A percentile compares a stretch with the other conserved stretches of the same genome.
phyloP scores from a whole-genome alignment of 2,329 filamentous ascomycete genomes.

The Allantophomopsis cytisporea region DNA sequence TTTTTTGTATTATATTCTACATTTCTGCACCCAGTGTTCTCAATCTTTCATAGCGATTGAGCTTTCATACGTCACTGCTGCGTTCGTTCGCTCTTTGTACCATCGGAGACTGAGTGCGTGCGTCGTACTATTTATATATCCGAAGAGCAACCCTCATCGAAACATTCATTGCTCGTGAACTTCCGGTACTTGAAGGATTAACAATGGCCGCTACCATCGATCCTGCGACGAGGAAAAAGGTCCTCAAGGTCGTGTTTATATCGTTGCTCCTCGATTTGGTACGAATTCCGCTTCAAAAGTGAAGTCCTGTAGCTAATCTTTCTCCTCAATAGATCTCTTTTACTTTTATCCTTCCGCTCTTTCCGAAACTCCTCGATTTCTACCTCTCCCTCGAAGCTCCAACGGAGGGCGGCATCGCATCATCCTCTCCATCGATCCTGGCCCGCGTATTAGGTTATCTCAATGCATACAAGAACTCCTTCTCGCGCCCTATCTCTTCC shows the following conservation, averaged over 20 bases:
- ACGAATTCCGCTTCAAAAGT: conserved; percentile 18
- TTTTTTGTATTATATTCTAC: no score
- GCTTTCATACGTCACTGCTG: no score
- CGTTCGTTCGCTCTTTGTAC: no score
- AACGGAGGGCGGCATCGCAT: conserved; percentile 18
- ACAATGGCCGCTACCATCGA: conserved; percentile 26
- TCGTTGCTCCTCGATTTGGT: conserved; percentile 86
- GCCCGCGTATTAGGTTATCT: conserved; percentile 69
- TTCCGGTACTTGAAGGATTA: not conserved
- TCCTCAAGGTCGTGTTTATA: conserved; percentile 76
- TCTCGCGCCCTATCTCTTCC: conserved; percentile 84
- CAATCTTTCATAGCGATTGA: no score
- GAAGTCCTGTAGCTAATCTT: conserved; percentile 3
- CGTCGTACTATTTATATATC: no score
- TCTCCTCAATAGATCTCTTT: conserved; percentile 70
- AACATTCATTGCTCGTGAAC: no score
- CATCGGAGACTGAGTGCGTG: no score
- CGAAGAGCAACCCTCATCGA: no score
- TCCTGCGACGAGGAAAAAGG: conserved; percentile 54
- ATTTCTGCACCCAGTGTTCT: no score
- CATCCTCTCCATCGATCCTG: conserved; percentile 49
- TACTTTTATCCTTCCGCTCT: conserved; percentile 94
- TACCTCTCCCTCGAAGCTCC: conserved; percentile 74
- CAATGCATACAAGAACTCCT: conserved; percentile 89
- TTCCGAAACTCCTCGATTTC: conserved; percentile 90